Percentiles rank a stretch among this genome's conserved stretches.
Evolutionary conservation across 768 basidiomycete species (phyloP).

Genomic region (Boletus reticulatus): DNA sequence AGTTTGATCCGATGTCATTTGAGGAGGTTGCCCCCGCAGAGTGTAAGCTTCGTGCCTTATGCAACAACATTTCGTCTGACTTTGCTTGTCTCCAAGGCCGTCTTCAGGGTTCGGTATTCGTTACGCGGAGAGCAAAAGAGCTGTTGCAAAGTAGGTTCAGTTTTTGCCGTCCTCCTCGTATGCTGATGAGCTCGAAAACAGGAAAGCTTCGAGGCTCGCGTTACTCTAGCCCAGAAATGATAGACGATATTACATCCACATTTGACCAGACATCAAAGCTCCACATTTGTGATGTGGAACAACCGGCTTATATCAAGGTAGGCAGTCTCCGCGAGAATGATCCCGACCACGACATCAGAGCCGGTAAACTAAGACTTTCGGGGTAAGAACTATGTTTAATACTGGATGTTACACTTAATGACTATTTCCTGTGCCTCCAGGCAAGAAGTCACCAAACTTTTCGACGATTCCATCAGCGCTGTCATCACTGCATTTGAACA

Average conservation of each 20-base stretch:
- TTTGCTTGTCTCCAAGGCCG: slow-evolving; percentile 30
- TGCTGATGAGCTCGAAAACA: slow-evolving; percentile 5
- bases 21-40: slow-evolving; percentile 35
- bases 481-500: slow-evolving; percentile 32
- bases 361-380: slow-evolving; percentile 34
- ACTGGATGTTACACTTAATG: background rate
- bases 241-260: slow-evolving; percentile 28
- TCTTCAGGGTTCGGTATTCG: slow-evolving; percentile 38
- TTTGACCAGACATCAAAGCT: slow-evolving; percentile 39
- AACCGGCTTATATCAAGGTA: slow-evolving; percentile 38
- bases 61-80: background rate
- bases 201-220: slow-evolving; percentile 26
- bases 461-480: slow-evolving; percentile 38
- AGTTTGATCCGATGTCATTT: slow-evolving; percentile 30
- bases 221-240: slow-evolving; percentile 28
- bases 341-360: slow-evolving; percentile 25
- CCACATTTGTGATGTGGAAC: slow-evolving; percentile 33
- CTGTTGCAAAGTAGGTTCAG: slow-evolving; percentile 31
- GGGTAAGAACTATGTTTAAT: slow-evolving; percentile 24
- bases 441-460: slow-evolving; percentile 36
- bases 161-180: background rate
- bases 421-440: slow-evolving; percentile 15
- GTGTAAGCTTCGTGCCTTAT: slow-evolving; percentile 18
- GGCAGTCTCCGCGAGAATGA: slow-evolving; percentile 37
- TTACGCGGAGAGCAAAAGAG: slow-evolving; percentile 29